Evolutionary conservation across 1,284 basidiomycete genomes (phyloP).

Genomic region (Ceratobasidium sp.): DNA sequence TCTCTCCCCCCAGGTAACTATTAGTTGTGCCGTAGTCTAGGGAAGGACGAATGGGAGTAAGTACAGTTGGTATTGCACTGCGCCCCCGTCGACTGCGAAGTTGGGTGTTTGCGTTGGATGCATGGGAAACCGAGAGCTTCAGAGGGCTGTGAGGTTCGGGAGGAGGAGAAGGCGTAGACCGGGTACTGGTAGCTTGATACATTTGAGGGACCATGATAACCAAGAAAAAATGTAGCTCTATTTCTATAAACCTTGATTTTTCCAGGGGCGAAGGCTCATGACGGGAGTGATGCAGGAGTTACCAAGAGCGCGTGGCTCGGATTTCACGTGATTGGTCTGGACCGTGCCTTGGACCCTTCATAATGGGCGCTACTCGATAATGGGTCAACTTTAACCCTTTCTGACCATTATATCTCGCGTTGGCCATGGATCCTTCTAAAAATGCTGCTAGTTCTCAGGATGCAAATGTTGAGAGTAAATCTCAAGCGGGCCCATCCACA

Average conservation of each 20-base stretch:
- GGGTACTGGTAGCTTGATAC: slow-evolving; percentile 9
- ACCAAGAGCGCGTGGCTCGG: no score
- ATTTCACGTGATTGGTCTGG: slow-evolving; percentile 27
- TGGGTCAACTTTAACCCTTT: neutral
- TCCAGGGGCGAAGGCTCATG: neutral
- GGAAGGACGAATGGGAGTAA: slow-evolving; percentile 22
- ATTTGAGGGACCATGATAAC: slow-evolving; percentile 4
- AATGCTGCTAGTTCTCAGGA: neutral
- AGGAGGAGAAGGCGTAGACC: slow-evolving; percentile 33
- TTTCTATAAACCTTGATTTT: neutral
- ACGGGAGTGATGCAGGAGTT: neutral
- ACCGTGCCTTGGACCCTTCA: neutral
- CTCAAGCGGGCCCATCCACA: neutral
- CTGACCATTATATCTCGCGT: no score
- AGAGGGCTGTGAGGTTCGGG: neutral
- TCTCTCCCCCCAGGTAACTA: slow-evolving; percentile 36
- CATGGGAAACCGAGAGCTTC: neutral
- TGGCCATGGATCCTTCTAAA: neutral
- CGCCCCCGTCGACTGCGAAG: slow-evolving; percentile 21
- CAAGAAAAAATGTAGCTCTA: slow-evolving; percentile 7
- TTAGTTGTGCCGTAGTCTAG: slow-evolving; percentile 29
- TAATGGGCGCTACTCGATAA: neutral
- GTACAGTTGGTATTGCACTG: neutral
- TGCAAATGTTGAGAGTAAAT: neutral
- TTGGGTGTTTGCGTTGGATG: neutral